Conservation (phyloP, 1,139 yeast genomes). For the Geotrichum cucujoidarum region DNA sequence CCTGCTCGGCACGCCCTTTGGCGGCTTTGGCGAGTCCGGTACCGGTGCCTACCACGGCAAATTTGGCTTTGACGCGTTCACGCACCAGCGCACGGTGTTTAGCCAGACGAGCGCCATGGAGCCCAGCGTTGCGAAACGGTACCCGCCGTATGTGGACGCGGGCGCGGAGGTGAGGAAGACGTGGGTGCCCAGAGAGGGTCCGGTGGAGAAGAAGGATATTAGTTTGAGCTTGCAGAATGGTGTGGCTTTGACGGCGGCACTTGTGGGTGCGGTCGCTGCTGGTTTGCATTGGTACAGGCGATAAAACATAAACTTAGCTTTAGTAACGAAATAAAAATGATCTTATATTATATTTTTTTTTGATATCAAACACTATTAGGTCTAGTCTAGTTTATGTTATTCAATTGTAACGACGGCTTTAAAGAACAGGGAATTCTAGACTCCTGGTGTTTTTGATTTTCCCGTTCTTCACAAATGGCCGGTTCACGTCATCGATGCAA, state of each 20-base stretch:
- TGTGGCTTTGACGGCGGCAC: background rate
- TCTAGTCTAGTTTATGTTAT: too few relatives aligned
- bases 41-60: constrained; percentile 64
- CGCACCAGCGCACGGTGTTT: constrained; percentile 69
- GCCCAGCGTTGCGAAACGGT: constrained; percentile 5
- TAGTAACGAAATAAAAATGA: too few relatives aligned
- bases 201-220: constrained; percentile 13
- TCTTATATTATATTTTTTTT: too few relatives aligned
- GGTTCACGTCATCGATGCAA: too few relatives aligned
- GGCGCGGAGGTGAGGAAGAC: constrained; percentile 4
- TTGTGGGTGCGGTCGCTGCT: background rate
- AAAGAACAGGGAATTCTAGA: too few relatives aligned
- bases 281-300: background rate
- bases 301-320: too few relatives aligned
- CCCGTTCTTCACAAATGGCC: too few relatives aligned
- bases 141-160: constrained; percentile 13
- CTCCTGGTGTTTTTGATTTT: too few relatives aligned
- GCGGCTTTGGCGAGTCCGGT: constrained; percentile 87
- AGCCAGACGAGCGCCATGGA: constrained; percentile 40
- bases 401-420: too few relatives aligned
- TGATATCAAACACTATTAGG: too few relatives aligned
- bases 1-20: constrained; percentile 74
- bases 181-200: constrained; percentile 24
- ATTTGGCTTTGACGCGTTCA: constrained; percentile 65
- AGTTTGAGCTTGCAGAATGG: background rate